Evolutionary conservation across 2,329 filamentous ascomycete genomes (phyloP), one percentile per base, ranked within the genome.

Genomic region (Neonectria ditissima): DNA sequence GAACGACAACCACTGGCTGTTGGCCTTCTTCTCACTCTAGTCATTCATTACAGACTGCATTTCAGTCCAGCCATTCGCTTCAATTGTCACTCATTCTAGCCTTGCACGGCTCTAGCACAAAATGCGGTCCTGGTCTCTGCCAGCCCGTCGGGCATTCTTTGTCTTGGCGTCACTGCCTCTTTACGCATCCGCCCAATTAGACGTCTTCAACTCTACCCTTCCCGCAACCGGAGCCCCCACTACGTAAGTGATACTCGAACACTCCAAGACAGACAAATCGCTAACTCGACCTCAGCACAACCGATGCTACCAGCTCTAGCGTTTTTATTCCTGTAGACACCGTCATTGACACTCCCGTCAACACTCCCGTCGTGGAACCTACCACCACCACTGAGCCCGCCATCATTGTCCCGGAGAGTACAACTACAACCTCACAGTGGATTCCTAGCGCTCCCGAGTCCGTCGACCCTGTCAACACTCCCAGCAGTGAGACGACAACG

Each of bases 151-250:
- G 16, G 57, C 62, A 7, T 51, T 69, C 22, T 26, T 69, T 51
- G 58, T 61, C 16, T 43, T 69, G 30, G 67, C 62, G 18, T 58
- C 59, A 11, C 16, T 69, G 47, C 65, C 68, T 16, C 51, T 67
- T 22, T 44, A 45, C 10, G 55, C 60, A 8, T 47, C 61, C 8
- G 65, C 67, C n/a, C 65, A 69, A 26, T 34, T 51, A n/a, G 13
- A 57, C 28, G 11, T 45, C 16, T 52, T 60, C 32, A 39, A 48
- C 16, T 10, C 51, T 47, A 7, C 52, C n/a, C 22, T 48, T 18
- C n/a, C 30, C 2, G 47, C 32, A 6, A 30, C 51, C 24, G 28
- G 10, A 28, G 22, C 11, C 4, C 11, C 26, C 44, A 28, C 44
- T 13, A 34, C 30, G 59, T 62, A 13, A 57, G 59, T 52, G 20